phyloP scores from a whole-genome alignment of 345 rosid species.

The Salix exigua region DNA sequence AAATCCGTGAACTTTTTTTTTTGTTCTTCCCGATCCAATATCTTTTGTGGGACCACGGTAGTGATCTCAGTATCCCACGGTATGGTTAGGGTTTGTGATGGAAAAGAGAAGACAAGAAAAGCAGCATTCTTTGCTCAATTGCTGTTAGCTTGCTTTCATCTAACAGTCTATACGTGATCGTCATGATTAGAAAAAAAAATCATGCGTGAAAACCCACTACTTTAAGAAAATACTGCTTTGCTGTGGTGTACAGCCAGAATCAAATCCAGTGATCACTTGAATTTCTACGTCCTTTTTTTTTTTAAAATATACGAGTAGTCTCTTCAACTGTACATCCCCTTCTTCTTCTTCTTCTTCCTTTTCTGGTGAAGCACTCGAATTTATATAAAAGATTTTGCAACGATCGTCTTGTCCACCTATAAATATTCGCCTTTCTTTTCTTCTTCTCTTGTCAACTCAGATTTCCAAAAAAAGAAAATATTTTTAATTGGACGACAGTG shows the following conservation, averaged over 20 bases:
- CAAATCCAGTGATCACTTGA: conserved; percentile 2
- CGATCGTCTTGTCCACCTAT: not conserved
- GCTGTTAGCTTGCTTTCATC: not conserved
- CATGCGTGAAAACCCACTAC: conserved; percentile 19
- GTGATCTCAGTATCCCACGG: too few species aligned
- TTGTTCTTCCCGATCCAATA: too few species aligned
- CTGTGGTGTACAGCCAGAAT: not conserved
- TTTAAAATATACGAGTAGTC: not conserved
- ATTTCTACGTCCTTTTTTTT: not conserved
- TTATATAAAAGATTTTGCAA: not conserved
- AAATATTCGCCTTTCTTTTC: too few species aligned
- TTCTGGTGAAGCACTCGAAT: conserved; percentile 2
- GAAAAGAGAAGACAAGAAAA: not conserved
- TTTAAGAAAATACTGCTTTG: conserved; percentile 1
- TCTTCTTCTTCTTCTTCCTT: not conserved
- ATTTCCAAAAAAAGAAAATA: not conserved
- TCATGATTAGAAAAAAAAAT: conserved; percentile 4
- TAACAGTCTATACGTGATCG: conserved; percentile 10
- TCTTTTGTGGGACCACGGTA: too few species aligned
- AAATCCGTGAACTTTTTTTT: too few species aligned
- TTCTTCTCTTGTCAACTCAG: not conserved
- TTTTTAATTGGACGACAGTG: not conserved
- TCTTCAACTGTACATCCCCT: not conserved
- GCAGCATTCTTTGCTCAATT: not conserved
- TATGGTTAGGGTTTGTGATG: too few species aligned